Base-by-base conservation (phyloP, 2,329 filamentous ascomycete species). In the Epichloe bromicola region DNA sequence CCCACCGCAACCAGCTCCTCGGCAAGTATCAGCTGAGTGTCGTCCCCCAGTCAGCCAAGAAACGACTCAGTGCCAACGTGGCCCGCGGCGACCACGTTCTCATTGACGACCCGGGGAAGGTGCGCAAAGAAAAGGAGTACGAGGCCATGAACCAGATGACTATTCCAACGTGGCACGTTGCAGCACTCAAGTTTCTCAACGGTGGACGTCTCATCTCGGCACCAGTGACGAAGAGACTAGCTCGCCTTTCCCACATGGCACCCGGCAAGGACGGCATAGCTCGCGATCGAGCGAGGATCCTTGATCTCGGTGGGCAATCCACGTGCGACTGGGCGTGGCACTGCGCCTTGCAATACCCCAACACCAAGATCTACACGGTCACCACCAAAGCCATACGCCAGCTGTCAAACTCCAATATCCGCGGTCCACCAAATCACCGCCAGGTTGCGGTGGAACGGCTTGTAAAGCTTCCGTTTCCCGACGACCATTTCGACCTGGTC, bases 261-360 rank as follows among this genome's bases (percentile, higher is more conserved):
- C 66, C 70, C 2, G 67, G 66, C n/a, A 60, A 64, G 33, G 62
- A 71, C 41, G 74, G 74, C 38, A 65, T 67, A 17, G 63, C 67
- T 48, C 70, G 71, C 53, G 71, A 78, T 52, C 76, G 82, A 23
- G 71, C 82, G 3, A 75, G 85, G 36, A 84, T 96, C 52, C 78
- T 97, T 26, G 91, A 97, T 63, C 81, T 96, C 36, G 89, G 87
- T 46, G 90, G 90, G 43, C 83, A 91, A 63, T 76, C 85, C 0
- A 81, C 86, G 14, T 91, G 88, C 63, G 89, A 95, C 67, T 98
- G 93, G 93, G 91, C 87, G 20, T 98, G 93, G 93, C 83, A 93
- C 63, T 86, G 88, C 52, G 89, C 93, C 1, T 75, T 86, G 46
- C 85, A 91, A 64, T 93, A 90, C 66, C 88, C 87, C 17, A 84